Conservation (phyloP, 495 filamentous ascomycete species). For the Penicillium turbatum region DNA sequence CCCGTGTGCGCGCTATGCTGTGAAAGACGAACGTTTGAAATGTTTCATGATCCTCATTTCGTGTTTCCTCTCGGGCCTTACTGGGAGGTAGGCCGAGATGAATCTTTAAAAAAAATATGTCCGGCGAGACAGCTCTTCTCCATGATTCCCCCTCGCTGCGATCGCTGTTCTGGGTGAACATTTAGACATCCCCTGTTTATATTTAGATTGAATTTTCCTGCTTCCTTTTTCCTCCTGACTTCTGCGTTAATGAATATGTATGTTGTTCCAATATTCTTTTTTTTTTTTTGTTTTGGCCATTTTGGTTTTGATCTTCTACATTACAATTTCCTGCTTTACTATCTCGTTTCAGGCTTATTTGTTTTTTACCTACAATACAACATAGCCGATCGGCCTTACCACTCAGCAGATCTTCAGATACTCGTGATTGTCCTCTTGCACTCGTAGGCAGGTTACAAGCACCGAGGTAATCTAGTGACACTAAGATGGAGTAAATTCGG, state of each 20-base stretch:
- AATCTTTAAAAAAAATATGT: neutral
- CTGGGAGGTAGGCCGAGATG: neutral
- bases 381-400: neutral
- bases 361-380: neutral
- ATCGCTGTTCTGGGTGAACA: slow-evolving; percentile 3
- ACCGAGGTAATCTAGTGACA: neutral
- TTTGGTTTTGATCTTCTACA: no score
- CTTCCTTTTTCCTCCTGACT: neutral
- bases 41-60: neutral
- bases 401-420: neutral
- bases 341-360: no score
- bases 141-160: slow-evolving; percentile 7
- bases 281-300: no score
- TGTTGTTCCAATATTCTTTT: neutral
- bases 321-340: neutral
- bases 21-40: slow-evolving; percentile 10
- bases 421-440: neutral
- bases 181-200: slow-evolving; percentile 7
- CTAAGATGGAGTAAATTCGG: neutral
- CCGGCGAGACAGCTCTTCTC: neutral
- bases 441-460: neutral
- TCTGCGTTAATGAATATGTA: slow-evolving; percentile 8
- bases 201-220: neutral
- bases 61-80: neutral
- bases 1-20: slow-evolving; percentile 40